Evolutionary conservation across 352 stramenopile species (phyloP).

Genomic region (Pilasporangium apinafurcum): DNA sequence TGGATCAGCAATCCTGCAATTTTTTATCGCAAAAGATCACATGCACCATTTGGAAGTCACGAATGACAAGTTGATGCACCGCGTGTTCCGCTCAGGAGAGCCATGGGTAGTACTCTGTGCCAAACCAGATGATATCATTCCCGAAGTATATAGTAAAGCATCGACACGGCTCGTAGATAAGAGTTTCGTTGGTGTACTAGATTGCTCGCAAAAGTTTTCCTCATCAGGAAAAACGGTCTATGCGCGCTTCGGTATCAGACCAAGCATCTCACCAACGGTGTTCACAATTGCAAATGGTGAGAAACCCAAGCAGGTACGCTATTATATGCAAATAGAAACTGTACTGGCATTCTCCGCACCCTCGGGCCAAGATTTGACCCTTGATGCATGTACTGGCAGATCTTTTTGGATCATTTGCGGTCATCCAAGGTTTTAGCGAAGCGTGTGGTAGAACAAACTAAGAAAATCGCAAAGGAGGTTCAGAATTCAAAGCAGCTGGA

Average conservation of each 20-base stretch:
- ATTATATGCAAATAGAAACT: background rate
- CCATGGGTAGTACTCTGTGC: slow-evolving; percentile 78
- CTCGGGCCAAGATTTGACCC: too few relatives aligned
- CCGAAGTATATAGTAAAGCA: slow-evolving; percentile 66
- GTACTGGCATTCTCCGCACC: too few relatives aligned
- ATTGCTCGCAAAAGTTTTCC: slow-evolving; percentile 59
- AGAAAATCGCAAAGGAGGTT: slow-evolving; percentile 49
- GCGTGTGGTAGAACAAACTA: slow-evolving; percentile 42
- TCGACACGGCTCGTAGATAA: slow-evolving; percentile 45
- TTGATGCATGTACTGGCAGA: too few relatives aligned
- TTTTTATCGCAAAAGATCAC: slow-evolving; percentile 47
- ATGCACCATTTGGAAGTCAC: slow-evolving; percentile 61
- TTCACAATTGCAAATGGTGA: slow-evolving; percentile 78
- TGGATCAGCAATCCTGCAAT: slow-evolving; percentile 52
- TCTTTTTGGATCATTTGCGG: slow-evolving; percentile 66
- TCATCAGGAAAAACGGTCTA: slow-evolving; percentile 50
- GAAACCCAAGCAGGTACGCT: slow-evolving; percentile 53
- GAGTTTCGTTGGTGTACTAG: slow-evolving; percentile 60
- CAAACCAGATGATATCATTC: slow-evolving; percentile 57
- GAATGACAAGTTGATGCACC: slow-evolving; percentile 40
- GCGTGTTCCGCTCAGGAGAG: slow-evolving; percentile 76
- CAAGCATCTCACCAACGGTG: slow-evolving; percentile 55
- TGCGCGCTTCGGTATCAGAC: slow-evolving; percentile 52
- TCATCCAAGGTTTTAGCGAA: slow-evolving; percentile 50
- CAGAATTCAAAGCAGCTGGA: slow-evolving; percentile 65